phyloP scores from a whole-genome alignment of 2,329 filamentous ascomycete species.

The Fusarium ambrosium region DNA sequence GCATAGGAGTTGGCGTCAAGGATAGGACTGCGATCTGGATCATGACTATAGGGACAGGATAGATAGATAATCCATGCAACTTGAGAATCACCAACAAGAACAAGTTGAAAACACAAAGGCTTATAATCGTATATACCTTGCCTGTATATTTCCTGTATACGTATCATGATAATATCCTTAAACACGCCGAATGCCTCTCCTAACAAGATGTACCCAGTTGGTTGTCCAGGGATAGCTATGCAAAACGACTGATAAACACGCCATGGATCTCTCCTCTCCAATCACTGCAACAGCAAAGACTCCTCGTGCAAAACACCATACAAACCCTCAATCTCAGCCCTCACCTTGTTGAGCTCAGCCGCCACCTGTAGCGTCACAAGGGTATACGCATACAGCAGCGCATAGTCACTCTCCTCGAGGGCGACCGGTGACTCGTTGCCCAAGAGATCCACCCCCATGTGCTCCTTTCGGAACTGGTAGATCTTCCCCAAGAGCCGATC shows the following conservation, averaged over 20 bases:
- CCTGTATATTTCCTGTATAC: constrained; percentile 12
- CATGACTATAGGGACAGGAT: constrained; percentile 26
- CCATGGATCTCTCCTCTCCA: background rate
- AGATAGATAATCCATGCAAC: constrained; percentile 19
- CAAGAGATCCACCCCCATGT: constrained; percentile 55
- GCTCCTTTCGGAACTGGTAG: constrained; percentile 84
- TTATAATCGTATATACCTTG: background rate
- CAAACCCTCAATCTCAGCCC: constrained; percentile 71
- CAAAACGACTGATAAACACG: constrained; percentile 19
- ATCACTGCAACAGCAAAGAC: constrained; percentile 67
- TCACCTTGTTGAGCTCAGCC: constrained; percentile 72
- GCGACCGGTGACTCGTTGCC: constrained; percentile 47
- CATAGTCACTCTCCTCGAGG: constrained; percentile 85
- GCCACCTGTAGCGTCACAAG: constrained; percentile 76
- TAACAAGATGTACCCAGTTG: background rate
- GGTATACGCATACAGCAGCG: constrained; percentile 91
- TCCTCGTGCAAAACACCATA: constrained; percentile 75
- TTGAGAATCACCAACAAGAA: background rate
- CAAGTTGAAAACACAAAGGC: background rate
- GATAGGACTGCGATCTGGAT: constrained; percentile 3
- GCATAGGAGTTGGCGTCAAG: constrained; percentile 20
- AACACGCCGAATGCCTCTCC: constrained; percentile 1
- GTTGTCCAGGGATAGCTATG: constrained; percentile 4
- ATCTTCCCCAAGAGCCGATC: constrained; percentile 89
- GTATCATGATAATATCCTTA: background rate